Conservation (phyloP, 257 asterid species). For the Solanum pinnatisectum region DNA sequence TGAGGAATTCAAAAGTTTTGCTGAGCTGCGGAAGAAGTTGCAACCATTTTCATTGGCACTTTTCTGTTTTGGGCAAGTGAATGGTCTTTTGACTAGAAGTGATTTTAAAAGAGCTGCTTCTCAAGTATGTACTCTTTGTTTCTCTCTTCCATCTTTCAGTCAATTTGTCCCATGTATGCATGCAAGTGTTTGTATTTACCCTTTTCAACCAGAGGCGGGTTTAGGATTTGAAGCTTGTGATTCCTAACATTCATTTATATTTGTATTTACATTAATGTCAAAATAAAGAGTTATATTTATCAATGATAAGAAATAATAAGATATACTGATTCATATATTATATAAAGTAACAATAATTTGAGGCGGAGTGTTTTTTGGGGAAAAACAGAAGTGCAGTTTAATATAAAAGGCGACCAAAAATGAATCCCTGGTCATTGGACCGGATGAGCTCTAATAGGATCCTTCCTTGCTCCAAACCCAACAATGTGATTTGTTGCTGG, state of each 20-base stretch:
- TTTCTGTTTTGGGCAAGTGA: constrained; percentile 65
- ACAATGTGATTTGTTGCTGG: background rate
- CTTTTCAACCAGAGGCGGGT: background rate
- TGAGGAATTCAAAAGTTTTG: constrained; percentile 67
- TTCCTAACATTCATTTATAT: background rate
- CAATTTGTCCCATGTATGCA: background rate
- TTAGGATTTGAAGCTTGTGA: background rate
- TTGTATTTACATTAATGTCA: background rate
- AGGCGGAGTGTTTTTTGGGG: background rate
- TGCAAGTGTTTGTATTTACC: background rate
- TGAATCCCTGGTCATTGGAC: background rate
- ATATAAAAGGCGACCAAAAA: background rate
- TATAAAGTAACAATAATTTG: background rate
- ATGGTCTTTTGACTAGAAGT: constrained; percentile 55
- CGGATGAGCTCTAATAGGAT: background rate
- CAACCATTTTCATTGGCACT: constrained; percentile 77
- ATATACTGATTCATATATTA: background rate
- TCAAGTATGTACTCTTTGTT: constrained; percentile 33
- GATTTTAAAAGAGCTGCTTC: constrained; percentile 84
- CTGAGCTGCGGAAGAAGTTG: constrained; percentile 59
- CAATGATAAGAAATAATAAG: background rate
- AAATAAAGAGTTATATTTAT: background rate
- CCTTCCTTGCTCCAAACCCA: background rate
- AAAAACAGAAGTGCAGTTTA: background rate
- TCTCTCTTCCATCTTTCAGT: background rate